Evolutionary conservation across 2,329 filamentous ascomycete species (phyloP), one percentile per base, ranked within the genome.

Genomic region (Clonostachys byssicola): DNA sequence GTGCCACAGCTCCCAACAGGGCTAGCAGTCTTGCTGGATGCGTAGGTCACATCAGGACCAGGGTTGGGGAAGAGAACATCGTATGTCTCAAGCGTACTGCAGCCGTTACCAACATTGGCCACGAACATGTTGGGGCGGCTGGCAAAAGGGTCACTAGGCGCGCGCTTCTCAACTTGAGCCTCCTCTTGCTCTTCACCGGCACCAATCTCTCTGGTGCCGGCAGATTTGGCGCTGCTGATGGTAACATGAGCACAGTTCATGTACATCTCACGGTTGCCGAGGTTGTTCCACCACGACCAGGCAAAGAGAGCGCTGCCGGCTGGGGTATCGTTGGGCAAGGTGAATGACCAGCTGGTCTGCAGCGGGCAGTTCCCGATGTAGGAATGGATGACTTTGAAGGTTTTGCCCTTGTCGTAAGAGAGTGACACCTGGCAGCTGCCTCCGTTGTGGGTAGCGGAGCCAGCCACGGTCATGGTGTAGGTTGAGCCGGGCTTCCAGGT

Each of bases 201-300:
- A 30, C 23, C 23, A 10, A 30, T 30, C 8, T 30, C 23, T 30
- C 23, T 30, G 9, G 23, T 30, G 23, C 23, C 30, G 36, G 43
- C 30, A 18, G 59, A 58, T 9, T 54, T 56, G 43, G 65, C 63
- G 34, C 66, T 64, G 47, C 62, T 66, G 60, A 91, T 83, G 52
- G 78, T 81, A 56, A 92, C 78, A 44, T 79, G 74, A 8, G 88
- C 88, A 60, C 89, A 94, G 68, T 90, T 89, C 85, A 90, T 90
- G 77, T 94, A 94, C 80, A 88, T 88, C 64, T 92, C 88, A 43
- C 88, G 78, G 68, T 91, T 91, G 23, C 88, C 88, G 39, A 86
- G 66, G 53, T 82, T 72, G 72, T 90, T 90, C 70, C 88, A 85
- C 85, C 85, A 89, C 23, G 81, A 83, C 89, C 89, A 92, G 36